phyloP scores from a whole-genome alignment of 495 filamentous ascomycete species.

The Penicillium argentinense region DNA sequence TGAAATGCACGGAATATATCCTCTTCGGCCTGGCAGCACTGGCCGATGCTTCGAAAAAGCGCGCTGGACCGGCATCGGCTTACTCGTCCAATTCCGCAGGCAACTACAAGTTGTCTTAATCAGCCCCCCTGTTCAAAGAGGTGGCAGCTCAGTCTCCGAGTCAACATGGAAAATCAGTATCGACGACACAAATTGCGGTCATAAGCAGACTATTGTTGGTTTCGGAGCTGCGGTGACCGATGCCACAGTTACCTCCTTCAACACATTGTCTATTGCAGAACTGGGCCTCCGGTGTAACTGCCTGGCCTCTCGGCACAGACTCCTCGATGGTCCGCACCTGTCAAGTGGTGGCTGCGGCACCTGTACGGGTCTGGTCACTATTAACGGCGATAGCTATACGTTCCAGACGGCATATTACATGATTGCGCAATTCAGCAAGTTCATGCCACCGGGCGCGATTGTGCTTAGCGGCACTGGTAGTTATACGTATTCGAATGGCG shows the following conservation, averaged over 20 bases:
- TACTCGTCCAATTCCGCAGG: conserved; percentile 47
- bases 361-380: conserved; percentile 51
- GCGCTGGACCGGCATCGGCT: conserved; percentile 29
- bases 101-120: conserved; percentile 42
- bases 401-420: conserved; percentile 54
- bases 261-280: conserved; percentile 50
- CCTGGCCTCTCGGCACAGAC: conserved; percentile 56
- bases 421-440: conserved; percentile 58
- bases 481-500: conserved; percentile 43
- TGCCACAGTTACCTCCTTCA: conserved; percentile 53
- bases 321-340: conserved; percentile 52
- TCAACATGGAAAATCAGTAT: conserved; percentile 51
- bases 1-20: no score
- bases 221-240: conserved; percentile 59
- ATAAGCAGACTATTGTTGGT: conserved; percentile 51
- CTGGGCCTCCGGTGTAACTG: conserved; percentile 52
- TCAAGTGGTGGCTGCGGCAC: conserved; percentile 44
- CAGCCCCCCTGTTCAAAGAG: conserved; percentile 42
- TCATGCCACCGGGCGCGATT: conserved; percentile 51
- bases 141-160: conserved; percentile 35
- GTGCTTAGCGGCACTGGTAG: conserved; percentile 47
- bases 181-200: conserved; percentile 46
- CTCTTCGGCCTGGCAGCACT: conserved; percentile 14
- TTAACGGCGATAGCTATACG: conserved; percentile 45
- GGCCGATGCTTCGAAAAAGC: conserved; percentile 18